Base-by-base conservation (phyloP, 805 yeast species). In the Lachancea sp. region DNA sequence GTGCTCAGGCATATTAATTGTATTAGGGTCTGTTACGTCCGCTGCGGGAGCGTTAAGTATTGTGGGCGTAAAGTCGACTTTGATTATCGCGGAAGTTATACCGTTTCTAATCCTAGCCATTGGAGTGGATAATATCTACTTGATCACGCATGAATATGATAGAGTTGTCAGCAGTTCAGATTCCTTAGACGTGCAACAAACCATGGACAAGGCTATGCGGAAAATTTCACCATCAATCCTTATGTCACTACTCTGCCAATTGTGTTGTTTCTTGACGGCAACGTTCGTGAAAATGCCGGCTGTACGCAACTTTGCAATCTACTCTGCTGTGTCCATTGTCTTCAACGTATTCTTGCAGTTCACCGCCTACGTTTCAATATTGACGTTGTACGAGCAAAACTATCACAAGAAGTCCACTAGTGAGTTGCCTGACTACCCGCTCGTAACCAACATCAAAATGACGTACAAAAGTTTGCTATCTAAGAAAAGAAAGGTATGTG, bases 31-130 rank as follows among this genome's bases (percentile, higher is more conserved):
- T 0, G 95, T 90, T 1, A 60, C 76, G 1, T 73, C 95, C 1
- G 78, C 97, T 0, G 85, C 88, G 0, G 97, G 97, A 0, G 50
- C 87, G 4, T 83, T 86, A 61, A 75, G 92, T 9, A 52, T 74
- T 5, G 43, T 83, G n/a, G 94, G 92, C 0, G 63, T 89, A 36
- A 86, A 84, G 54, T 84, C 95, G 0, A 90, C 97, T 0, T 67
- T 90, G 31, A 89, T 90, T 48, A 87, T 90, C 42, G 97, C 97
- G 2, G 97, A 92, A 59, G 98, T 90, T 5, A 90, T 90, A 24
- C 97, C 97, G 8, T 90, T 90, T 56, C 67, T 90, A 52, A 83
- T 90, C 11, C 69, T 90, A 43, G 98, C 98, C 0, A 80, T 90
- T 41, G 98, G 98, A n/a, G 87, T 90, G 20, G 98, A 90, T 63